phyloP scores from a whole-genome alignment of 345 rosid genomes.

The Noccaea bulbosa region DNA sequence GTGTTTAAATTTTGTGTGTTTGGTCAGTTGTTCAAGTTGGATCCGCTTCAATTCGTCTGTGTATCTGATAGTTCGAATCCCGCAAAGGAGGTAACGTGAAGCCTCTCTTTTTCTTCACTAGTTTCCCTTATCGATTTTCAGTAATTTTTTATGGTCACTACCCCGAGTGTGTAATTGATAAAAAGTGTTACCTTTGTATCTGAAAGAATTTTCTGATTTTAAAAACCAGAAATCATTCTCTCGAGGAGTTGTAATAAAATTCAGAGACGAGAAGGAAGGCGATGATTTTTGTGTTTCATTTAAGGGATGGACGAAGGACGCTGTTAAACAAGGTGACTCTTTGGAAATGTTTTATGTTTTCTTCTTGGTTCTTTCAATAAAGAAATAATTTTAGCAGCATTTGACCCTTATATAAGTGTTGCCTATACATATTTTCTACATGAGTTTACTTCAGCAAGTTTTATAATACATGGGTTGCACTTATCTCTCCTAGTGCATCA shows the following conservation, averaged over 20 bases:
- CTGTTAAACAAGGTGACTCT: conserved; percentile 61
- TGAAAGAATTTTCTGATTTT: conserved; percentile 29
- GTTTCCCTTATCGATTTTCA: too few species aligned
- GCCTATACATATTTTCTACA: neutral
- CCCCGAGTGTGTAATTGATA: neutral
- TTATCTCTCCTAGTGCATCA: neutral
- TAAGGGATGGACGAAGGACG: conserved; percentile 68
- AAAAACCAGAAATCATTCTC: conserved; percentile 66
- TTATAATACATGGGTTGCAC: neutral
- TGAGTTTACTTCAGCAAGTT: neutral
- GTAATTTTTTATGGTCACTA: too few species aligned
- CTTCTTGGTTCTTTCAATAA: neutral
- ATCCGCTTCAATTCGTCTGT: conserved; percentile 69
- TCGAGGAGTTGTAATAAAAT: conserved; percentile 61
- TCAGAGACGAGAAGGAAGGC: conserved; percentile 78
- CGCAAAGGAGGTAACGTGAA: conserved; percentile 54
- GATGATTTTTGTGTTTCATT: conserved; percentile 67
- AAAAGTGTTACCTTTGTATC: neutral
- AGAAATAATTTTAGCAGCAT: neutral
- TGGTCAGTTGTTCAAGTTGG: conserved; percentile 75
- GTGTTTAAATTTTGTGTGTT: neutral
- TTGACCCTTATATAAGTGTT: neutral
- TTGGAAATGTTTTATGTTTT: conserved; percentile 34
- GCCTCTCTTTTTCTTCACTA: neutral
- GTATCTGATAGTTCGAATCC: conserved; percentile 51